Percentiles rank a stretch among this genome's conserved stretches.
These are phyloP conservation scores for Solanum raphanifolium DNA, from an alignment of 257 asterid species.

Conservation along the genomic window DNA sequence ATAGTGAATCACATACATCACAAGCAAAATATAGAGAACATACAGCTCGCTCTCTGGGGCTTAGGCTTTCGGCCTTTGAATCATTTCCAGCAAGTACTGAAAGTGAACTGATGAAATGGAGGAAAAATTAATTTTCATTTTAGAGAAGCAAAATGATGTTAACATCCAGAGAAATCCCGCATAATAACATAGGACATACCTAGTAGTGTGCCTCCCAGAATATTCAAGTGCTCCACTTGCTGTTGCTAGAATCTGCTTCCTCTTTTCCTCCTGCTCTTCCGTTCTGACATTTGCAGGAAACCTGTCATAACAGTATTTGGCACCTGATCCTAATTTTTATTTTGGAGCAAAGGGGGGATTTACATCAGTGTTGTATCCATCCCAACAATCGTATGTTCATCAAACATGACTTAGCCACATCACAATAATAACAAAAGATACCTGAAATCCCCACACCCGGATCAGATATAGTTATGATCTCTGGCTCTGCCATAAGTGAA, in stretches of 20 bases:
- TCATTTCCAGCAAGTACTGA: conserved; percentile 51
- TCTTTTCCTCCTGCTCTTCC: conserved; percentile 81
- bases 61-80: conserved; percentile 61
- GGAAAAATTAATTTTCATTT: neutral
- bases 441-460: conserved; percentile 49
- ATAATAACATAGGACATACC: conserved; percentile 29
- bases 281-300: conserved; percentile 70
- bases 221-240: conserved; percentile 83
- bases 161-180: neutral
- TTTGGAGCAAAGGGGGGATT: neutral
- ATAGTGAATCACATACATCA: conserved; percentile 4
- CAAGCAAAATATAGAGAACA: conserved; percentile 25
- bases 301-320: conserved; percentile 58
- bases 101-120: conserved; percentile 44
- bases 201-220: conserved; percentile 52
- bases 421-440: conserved; percentile 3
- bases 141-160: neutral
- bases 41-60: conserved; percentile 94
- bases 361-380: neutral
- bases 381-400: neutral
- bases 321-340: conserved; percentile 32
- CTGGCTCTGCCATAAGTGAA: conserved; percentile 36
- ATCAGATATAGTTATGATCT: conserved; percentile 61
- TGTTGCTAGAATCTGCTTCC: conserved; percentile 82
- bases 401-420: neutral